These are phyloP conservation scores for Phaeophleospora eucalypticola DNA, from an alignment of 2,329 filamentous ascomycete genomes.

Conservation along the genomic window DNA sequence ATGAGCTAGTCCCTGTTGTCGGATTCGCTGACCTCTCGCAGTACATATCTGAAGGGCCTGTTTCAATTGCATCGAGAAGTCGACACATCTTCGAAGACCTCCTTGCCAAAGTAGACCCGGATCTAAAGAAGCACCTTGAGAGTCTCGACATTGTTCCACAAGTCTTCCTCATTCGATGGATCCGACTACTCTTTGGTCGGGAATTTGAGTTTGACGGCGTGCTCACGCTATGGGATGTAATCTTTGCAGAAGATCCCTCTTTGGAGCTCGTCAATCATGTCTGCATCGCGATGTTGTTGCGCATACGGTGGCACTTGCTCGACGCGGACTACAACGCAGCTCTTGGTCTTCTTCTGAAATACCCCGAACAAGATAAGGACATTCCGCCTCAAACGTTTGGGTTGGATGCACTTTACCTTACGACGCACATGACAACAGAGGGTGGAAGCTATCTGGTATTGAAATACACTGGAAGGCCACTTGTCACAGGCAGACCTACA, in stretches of 20 bases:
- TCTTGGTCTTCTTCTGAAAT: slow-evolving; percentile 76
- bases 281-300: slow-evolving; percentile 89
- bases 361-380: slow-evolving; percentile 56
- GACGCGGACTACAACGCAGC: slow-evolving; percentile 84
- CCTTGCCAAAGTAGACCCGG: slow-evolving; percentile 74
- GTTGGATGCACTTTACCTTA: slow-evolving; percentile 75
- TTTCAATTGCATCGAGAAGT: slow-evolving; percentile 73
- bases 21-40: slow-evolving; percentile 32
- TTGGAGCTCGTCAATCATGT: slow-evolving; percentile 81
- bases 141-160: slow-evolving; percentile 89
- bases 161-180: slow-evolving; percentile 97
- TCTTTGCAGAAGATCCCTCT: slow-evolving; percentile 81
- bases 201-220: slow-evolving; percentile 88
- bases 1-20: slow-evolving; percentile 32
- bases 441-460: slow-evolving; percentile 64
- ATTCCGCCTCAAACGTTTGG: slow-evolving; percentile 63
- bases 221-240: slow-evolving; percentile 80
- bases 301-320: slow-evolving; percentile 84
- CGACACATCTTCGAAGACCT: slow-evolving; percentile 80
- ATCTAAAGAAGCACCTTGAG: slow-evolving; percentile 74
- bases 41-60: slow-evolving; percentile 48
- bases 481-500: slow-evolving; percentile 28
- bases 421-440: slow-evolving; percentile 57
- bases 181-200: slow-evolving; percentile 84
- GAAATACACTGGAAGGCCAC: slow-evolving; percentile 60